Percentiles rank a stretch among this genome's conserved stretches.
Evolutionary conservation across 2,329 filamentous ascomycete species (phyloP).

Genomic region (Aureobasidium vineae): DNA sequence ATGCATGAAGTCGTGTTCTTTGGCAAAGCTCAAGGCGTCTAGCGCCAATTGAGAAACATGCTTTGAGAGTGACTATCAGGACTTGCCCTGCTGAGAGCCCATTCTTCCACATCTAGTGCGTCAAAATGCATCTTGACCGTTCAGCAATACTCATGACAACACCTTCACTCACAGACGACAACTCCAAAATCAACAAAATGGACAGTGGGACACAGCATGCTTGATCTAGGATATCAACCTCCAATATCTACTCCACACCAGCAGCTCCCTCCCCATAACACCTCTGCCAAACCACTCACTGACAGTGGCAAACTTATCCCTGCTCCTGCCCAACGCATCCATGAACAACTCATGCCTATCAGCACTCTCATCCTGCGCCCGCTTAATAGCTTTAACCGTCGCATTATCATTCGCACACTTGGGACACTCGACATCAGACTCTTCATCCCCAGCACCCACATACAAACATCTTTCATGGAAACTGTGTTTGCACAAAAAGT

Average conservation of each 20-base stretch:
- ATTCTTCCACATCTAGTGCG: too few species aligned
- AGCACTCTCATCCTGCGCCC: conserved; percentile 81
- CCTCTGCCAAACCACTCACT: conserved; percentile 94
- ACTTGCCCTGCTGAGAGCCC: too few species aligned
- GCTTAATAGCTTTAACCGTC: conserved; percentile 81
- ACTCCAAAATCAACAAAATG: too few species aligned
- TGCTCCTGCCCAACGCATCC: conserved; percentile 71
- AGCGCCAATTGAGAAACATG: too few species aligned
- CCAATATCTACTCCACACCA: neutral
- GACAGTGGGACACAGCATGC: too few species aligned
- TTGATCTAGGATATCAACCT: neutral
- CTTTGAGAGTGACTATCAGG: too few species aligned
- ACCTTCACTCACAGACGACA: too few species aligned
- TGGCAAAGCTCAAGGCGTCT: too few species aligned
- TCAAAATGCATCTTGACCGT: too few species aligned
- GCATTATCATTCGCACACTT: conserved; percentile 80
- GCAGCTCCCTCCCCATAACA: conserved; percentile 64
- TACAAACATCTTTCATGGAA: conserved; percentile 93
- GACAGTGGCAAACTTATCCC: conserved; percentile 84
- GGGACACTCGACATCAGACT: conserved; percentile 74
- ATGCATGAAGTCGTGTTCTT: too few species aligned
- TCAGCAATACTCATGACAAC: too few species aligned
- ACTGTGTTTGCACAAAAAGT: conserved; percentile 95
- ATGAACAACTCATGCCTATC: conserved; percentile 87
- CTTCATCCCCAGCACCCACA: conserved; percentile 50